These are phyloP conservation scores for Terfezia claveryi DNA, from an alignment of 495 filamentous ascomycete genomes.

Conservation along the genomic window DNA sequence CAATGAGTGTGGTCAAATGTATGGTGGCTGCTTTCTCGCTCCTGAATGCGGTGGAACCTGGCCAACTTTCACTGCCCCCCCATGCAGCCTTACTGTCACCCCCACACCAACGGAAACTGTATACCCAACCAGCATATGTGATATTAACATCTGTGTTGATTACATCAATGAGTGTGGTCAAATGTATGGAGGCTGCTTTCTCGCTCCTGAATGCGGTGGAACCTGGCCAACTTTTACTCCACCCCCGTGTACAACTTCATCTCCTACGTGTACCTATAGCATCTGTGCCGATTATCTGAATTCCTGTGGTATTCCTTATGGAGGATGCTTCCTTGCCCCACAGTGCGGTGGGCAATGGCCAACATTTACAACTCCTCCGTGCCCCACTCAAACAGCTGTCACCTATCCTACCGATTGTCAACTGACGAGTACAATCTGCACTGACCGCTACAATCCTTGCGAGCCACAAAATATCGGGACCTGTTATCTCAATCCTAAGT, in stretches of 20 bases:
- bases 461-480: too few relatives aligned
- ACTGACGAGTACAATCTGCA: too few relatives aligned
- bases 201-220: constrained; percentile 6
- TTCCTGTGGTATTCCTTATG: constrained; percentile 7
- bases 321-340: constrained; percentile 11
- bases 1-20: constrained; percentile 8
- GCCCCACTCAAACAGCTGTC: background rate
- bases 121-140: background rate
- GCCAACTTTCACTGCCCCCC: background rate
- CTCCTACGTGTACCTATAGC: background rate
- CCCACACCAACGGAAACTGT: background rate
- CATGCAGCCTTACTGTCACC: background rate
- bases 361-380: background rate
- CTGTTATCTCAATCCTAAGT: too few relatives aligned
- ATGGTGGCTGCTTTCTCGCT: constrained; percentile 13
- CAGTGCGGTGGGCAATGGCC: constrained; percentile 1
- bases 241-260: background rate
- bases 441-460: too few relatives aligned
- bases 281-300: constrained; percentile 7
- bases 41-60: constrained; percentile 3
- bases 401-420: too few relatives aligned
- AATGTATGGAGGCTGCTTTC: constrained; percentile 12
- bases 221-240: background rate
- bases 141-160: constrained; percentile 5
- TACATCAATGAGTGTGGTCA: constrained; percentile 8